Base-by-base conservation (phyloP, 2,329 filamentous ascomycete genomes). In the Apiospora marii region DNA sequence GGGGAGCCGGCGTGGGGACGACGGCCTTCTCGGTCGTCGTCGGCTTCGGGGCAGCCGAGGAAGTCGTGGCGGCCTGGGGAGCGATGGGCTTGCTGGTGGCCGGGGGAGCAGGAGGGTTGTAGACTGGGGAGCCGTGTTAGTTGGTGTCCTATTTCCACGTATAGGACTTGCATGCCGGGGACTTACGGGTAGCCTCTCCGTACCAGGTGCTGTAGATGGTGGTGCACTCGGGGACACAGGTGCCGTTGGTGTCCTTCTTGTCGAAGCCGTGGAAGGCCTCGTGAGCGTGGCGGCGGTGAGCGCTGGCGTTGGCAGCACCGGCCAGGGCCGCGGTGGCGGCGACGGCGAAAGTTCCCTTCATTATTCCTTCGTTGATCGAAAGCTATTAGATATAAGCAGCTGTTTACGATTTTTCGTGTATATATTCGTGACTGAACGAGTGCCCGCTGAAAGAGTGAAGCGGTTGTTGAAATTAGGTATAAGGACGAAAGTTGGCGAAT, bases 381-480 rank as follows among this genome's bases (percentile, higher is more conserved):
- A 78, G 74, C 67, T 77, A 74, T 74, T 72, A 67, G 51, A 61
- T 73, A 71, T 72, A 78, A 75, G 78, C 77, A 76, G 82, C 78
- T 78, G 81, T 80, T 77, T 75, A 74, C 72, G 75, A 13, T 70
- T 41, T 49, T 49, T 70, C 49, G 67, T 46, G 41, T 73, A 74
- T 77, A 77, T 77, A 77, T 78, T 76, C 78, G 74, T 78, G 78
- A 77, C 78, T 78, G 78, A 92, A 93, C 85, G 91, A 93, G 87
- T 91, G 92, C 90, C 93, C 93, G 93, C 93, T 95, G 86, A 95
- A 94, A 83, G 93, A 94, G 91, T 94, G 92, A 94, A 94, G 92
- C 92, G 92, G 92, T 92, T 80, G 87, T 81, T 78, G 78, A 80
- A 77, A 79, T 81, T 81, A 81, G 78, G 82, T 64, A 86, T 85